Evolutionary conservation across 768 basidiomycete genomes (phyloP).

Genomic region (Leccinum uliginosum): DNA sequence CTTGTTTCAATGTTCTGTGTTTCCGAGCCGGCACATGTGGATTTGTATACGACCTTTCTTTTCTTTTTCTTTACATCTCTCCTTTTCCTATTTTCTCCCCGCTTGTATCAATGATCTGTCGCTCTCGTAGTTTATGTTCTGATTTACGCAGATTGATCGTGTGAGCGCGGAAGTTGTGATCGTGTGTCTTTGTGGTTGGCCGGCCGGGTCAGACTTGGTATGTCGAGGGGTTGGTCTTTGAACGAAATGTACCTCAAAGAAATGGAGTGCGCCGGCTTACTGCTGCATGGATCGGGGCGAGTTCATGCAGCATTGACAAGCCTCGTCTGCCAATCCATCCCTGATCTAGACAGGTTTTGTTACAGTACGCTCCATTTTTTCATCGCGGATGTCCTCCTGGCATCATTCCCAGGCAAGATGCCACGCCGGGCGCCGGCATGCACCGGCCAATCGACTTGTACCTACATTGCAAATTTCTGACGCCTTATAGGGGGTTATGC

Average conservation of each 20-base stretch:
- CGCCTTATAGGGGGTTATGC: too few species aligned
- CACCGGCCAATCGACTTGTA: too few species aligned
- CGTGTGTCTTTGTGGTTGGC: background rate
- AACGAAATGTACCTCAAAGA: background rate
- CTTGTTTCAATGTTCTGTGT: background rate
- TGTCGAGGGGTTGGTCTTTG: background rate
- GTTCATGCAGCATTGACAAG: too few species aligned
- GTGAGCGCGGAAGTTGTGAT: background rate
- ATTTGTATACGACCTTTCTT: slow-evolving; percentile 8
- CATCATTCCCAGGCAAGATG: too few species aligned
- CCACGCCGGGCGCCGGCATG: too few species aligned
- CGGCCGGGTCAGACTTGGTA: background rate
- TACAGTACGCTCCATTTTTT: background rate
- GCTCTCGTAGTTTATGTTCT: slow-evolving; percentile 5
- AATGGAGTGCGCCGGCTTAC: background rate
- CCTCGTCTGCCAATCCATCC: background rate
- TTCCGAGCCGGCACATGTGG: background rate
- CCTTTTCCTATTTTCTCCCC: background rate
- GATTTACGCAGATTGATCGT: slow-evolving; percentile 1
- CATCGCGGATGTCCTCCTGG: background rate
- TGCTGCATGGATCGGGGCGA: background rate
- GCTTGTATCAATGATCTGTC: slow-evolving; percentile 7
- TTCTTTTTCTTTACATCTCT: slow-evolving; percentile 9
- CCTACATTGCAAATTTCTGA: too few species aligned
- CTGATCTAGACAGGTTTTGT: background rate